These are phyloP conservation scores for Plantago ovata DNA, from an alignment of 257 asterid genomes.

Conservation along the genomic window DNA sequence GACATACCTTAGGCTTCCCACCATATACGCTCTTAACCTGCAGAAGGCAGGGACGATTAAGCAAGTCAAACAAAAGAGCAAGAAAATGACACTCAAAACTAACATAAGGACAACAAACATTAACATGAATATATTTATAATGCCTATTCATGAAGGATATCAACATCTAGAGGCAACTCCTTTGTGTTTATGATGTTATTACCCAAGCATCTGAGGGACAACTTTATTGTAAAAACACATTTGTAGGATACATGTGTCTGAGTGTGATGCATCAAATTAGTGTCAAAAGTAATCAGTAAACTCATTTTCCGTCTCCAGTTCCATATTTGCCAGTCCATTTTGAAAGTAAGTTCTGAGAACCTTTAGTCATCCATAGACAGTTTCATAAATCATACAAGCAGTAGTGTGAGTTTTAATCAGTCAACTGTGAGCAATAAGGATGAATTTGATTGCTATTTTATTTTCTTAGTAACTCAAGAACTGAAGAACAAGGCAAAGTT, in stretches of 20 bases:
- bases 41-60: conserved; percentile 20
- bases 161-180: no score
- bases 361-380: not conserved
- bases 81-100: not conserved
- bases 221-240: no score
- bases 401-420: not conserved
- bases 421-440: conserved; percentile 2
- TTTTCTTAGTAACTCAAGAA: conserved; percentile 11
- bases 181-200: no score
- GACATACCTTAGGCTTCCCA: conserved; percentile 34
- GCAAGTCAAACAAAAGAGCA: not conserved
- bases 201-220: no score
- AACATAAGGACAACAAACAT: conserved; percentile 2
- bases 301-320: not conserved
- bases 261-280: no score
- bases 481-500: conserved; percentile 6
- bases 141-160: no score
- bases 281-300: no score
- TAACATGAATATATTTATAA: not conserved
- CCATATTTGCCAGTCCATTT: no score
- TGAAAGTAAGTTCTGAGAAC: not conserved
- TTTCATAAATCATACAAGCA: conserved; percentile 1
- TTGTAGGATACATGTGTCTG: no score
- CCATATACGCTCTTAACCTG: conserved; percentile 50
- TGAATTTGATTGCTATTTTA: not conserved